Evolutionary conservation across 2,329 filamentous ascomycete species (phyloP), one percentile per base, ranked within the genome.

Genomic region (Cryphonectria parasitica): DNA sequence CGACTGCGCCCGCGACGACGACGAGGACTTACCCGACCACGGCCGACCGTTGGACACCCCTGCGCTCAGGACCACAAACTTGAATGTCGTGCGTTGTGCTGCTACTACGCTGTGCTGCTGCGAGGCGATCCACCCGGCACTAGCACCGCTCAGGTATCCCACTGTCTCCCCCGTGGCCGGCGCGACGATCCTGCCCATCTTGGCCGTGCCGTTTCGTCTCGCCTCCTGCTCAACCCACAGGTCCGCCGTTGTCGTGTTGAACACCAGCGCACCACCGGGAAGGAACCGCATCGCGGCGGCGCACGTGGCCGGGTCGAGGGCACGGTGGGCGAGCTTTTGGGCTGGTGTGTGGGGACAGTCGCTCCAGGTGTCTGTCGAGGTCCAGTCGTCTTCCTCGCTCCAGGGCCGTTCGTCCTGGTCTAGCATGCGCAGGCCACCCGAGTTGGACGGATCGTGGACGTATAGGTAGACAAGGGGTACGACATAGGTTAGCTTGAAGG

Each of bases 211-310:
- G 1, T 34, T n/a, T 11, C 5, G 4, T 28, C 2, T 10, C 43
- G 3, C 7, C 25, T 28, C 28, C n/a, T 22, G 41, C 25, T 64
- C 41, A 25, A 64, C 63, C 41, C 28, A 31, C 41, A 64, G 63
- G 25, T 64, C 63, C n/a, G 63, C 63, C 25, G 28, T 34, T 28
- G 63, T 64, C 28, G 63, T 64, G 63, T 64, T 64, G 43, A 64
- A 64, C 4, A 64, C 41, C 41, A 64, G 41, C 5, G 43, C 63
- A 25, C 43, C 28, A 8, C 45, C 45, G 45, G 45, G 45, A 8
- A 43, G 43, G 41, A 49, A 64, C 17, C 43, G n/a, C 41, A 25
- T 43, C 43, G 63, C 63, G 2, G 63, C 25, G 17, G 63, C 63
- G 43, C 63, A 64, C 25, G 43, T 43, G 13, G 25, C 63, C 6